Evolutionary conservation across 345 rosid species (phyloP), one percentile per base, ranked within the genome.

Genomic region (Populus pruinosa): DNA sequence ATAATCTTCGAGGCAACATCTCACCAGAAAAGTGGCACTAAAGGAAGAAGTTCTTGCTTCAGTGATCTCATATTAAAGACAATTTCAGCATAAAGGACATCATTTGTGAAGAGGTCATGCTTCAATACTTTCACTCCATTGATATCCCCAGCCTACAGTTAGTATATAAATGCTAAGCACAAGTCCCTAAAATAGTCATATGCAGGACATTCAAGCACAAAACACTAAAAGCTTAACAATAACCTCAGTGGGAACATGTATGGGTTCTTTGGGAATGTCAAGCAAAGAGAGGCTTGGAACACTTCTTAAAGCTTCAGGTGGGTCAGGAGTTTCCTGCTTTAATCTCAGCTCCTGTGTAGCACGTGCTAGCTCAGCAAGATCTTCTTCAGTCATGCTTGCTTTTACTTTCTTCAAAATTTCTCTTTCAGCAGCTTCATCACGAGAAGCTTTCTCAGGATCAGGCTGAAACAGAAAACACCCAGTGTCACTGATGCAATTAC

Each of bases 311-410:
- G 97, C 97, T 87, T 93, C 95, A 17, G 97, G 95, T 82, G 99
- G 91, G 55, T 96, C 98, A 66, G 97, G 99, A 80, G 98, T 93
- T 85, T 96, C 97, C 82, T 93, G 98, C 87, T 89, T 93, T 85
- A 92, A 78, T 80, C 86, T 90, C 79, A 92, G 89, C 83, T 91
- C 97, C 81, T 90, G 88, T 1, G 99, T 96, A 14, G 97, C 94
- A 79, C 91, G 91, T 17, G 93, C 93, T 70, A 96, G 87, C 86
- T 93, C 96, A 47, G 96, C 97, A 83, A 93, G 92, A 87, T 96
- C 98, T 77, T 91, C 97, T 85, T 90, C 88, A 23, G 97, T 92
- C 97, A 96, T 88, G 76, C 88, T 81, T 62, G 89, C 90, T 88
- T 90, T 96, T 33, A 96, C 80, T 71, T 90, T 91, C 74, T 86